Evolutionary conservation across 1,284 basidiomycete species (phyloP), one percentile per base, ranked within the genome.

Genomic region (Waitea zeae): DNA sequence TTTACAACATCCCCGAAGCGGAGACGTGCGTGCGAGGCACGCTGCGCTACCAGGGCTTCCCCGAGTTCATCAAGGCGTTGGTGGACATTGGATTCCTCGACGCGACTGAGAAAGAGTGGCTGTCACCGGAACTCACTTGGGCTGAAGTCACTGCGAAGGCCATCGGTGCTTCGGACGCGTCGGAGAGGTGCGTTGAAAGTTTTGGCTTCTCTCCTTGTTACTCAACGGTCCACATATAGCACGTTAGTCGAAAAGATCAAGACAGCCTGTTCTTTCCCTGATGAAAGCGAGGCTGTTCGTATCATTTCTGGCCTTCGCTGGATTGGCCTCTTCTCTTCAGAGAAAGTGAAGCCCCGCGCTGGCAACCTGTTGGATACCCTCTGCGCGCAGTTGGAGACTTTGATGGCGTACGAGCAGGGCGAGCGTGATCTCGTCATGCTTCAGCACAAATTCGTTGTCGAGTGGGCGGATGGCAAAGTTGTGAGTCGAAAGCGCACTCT

Each of bases 371-470:
- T 99, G 44, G 90, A 96, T 60, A 92, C 95, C 14, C 79, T 99
- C 43, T 95, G 92, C 51, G 87, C 75, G 2, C 79, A 70, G 20
- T 71, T 98, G 35, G 92, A 98, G 64, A 69, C 64, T 43, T 72
- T 95, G 54, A 96, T 95, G 81, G 71, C 77, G 54, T 97, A 96
- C 60, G 81, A 77, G 42, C 61, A 68, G 32, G 87, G 87, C 42
- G 92, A 97, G 61, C 78, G 89, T 14, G 93, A 98, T 57, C 74
- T 97, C 44, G 87, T 98, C 45, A 87, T 96, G 74, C 73, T 98
- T 36, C 92, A 97, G 61, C 93, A 98, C 71, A 93, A 92, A 61
- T 95, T 96, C 51, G 60, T 84, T 46, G 77, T 95, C 31, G 72
- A 88, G 52, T 83, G 81, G 70, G 63, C 68, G 26, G 84, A 93